Percentiles rank a stretch among this genome's conserved stretches.
These are phyloP conservation scores for Verticillium longisporum DNA, from an alignment of 2,329 filamentous ascomycete genomes.

Conservation along the genomic window DNA sequence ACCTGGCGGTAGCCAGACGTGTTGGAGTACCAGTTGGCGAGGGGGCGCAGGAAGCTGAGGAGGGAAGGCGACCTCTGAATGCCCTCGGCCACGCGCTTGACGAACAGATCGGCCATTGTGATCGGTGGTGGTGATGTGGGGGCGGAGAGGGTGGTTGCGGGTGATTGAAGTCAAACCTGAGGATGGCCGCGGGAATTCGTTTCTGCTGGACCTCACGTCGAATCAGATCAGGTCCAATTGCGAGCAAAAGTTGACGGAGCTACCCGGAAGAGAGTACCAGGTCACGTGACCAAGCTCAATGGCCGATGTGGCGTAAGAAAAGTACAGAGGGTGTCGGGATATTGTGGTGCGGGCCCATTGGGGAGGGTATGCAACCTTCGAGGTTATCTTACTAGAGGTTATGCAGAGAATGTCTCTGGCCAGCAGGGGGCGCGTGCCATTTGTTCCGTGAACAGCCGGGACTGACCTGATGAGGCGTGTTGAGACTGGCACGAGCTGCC, in stretches of 20 bases:
- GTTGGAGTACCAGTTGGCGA: conserved; percentile 84
- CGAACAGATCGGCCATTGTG: conserved; percentile 53
- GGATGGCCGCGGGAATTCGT: conserved; percentile 3
- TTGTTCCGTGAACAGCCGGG: background rate
- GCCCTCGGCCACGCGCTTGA: conserved; percentile 23
- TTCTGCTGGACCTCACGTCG: background rate
- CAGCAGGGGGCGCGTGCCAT: background rate
- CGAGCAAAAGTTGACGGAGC: conserved; percentile 5
- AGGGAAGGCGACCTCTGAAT: conserved; percentile 83
- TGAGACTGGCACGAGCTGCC: background rate
- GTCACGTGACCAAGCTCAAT: background rate
- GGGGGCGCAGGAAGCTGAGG: conserved; percentile 66
- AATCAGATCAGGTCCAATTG: conserved; percentile 10
- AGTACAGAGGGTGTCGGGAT: background rate
- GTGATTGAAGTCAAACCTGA: background rate
- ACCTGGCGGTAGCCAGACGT: conserved; percentile 89
- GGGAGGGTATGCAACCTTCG: background rate
- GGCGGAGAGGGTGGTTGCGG: conserved; percentile 6
- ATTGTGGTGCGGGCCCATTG: background rate
- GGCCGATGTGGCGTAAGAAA: background rate
- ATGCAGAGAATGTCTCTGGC: no score
- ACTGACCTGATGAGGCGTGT: background rate
- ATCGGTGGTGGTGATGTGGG: conserved; percentile 18
- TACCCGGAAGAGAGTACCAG: background rate
- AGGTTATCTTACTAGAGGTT: background rate